Base-by-base conservation (phyloP, 441 rosid species). In the Euphorbia corollata region DNA sequence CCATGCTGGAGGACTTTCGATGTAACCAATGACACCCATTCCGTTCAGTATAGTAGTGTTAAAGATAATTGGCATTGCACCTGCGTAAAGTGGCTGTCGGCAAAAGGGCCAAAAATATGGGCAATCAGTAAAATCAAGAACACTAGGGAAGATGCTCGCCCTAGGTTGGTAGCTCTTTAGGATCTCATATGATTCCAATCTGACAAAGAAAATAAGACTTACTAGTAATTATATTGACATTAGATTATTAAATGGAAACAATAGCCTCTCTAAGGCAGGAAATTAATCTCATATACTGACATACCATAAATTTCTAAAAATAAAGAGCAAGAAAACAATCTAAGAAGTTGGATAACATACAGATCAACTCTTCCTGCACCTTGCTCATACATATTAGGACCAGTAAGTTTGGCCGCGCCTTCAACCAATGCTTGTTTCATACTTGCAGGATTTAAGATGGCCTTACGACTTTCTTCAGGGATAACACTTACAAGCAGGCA, bases 51-150 rank as follows among this genome's bases (percentile, higher is more conserved):
- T 81, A 56, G 96, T 94, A 50, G 89, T 81, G 80, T 94, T 94
- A 69, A 94, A 89, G 67, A 91, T 91, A 32, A 91, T 80, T 59
- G 99, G 99, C 99, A 94, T 89, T 61, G 97, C 87, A 70, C 99
- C 94, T 0, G 99, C 92, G 81, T 94, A 94, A 22, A 94, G 91
- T 62, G 99, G 92, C 76, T 94, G 99, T 61, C 85, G 92, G 69
- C 99, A 91, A 75, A 94, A 94, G 71, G 99, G 99, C 99, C 99
- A 94, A 56, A 96, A 81, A 80, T 94, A 94, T 65, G 99, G 99
- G 74, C 97, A 94, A 81, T 94, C 94, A 13, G 80, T 80, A 79
- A 82, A 86, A 82, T 91, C 97, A 69, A 94, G 97, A 74, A 82
- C 53, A 59, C 87, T 74, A 12, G 99, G 99, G 83, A 94, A 94